phyloP scores from a whole-genome alignment of 2,329 filamentous ascomycete genomes.

The Monosporascus sp. region DNA sequence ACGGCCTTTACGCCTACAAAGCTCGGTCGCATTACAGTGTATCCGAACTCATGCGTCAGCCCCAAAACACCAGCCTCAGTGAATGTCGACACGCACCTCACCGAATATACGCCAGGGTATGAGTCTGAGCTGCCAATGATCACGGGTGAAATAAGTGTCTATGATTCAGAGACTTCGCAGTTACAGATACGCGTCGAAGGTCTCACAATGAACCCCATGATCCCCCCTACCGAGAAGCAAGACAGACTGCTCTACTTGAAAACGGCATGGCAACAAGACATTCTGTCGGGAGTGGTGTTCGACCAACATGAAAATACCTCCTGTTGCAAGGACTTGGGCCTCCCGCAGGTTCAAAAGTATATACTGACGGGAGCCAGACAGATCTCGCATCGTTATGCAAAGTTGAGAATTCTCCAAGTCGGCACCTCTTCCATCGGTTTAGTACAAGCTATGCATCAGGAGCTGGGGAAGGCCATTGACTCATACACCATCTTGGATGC shows the following conservation, averaged over 20 bases:
- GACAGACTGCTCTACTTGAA: background rate
- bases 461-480: too few relatives aligned
- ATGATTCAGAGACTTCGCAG: background rate
- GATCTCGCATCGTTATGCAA: background rate
- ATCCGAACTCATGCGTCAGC: background rate
- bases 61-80: background rate
- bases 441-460: too few relatives aligned
- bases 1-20: background rate
- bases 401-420: background rate
- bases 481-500: too few relatives aligned
- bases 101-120: background rate
- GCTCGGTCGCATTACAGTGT: background rate
- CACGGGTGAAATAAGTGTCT: background rate
- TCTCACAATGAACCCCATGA: background rate
- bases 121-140: background rate
- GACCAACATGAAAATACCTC: too few relatives aligned
- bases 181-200: background rate
- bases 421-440: background rate
- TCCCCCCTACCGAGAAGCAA: background rate
- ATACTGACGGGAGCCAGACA: background rate
- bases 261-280: background rate
- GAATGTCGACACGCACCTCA: background rate
- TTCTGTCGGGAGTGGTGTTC: background rate
- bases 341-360: background rate
- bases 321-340: background rate